Conservation (phyloP, 2,329 filamentous ascomycete species). For the Ascochyta lentis region DNA sequence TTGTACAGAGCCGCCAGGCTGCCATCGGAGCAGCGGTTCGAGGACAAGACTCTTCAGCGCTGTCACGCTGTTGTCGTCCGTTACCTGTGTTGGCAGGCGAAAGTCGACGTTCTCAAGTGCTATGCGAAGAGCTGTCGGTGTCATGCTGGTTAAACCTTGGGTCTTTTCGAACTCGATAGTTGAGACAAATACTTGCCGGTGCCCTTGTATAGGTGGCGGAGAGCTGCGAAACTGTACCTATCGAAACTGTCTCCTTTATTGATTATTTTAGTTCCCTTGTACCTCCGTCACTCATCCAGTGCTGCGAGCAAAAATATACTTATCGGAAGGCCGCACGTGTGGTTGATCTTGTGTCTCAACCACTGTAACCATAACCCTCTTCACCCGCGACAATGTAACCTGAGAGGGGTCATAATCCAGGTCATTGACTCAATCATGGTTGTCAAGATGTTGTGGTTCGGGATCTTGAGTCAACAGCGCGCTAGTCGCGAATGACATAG, state of each 20-base stretch:
- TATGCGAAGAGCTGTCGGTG: not conserved
- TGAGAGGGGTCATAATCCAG: no score
- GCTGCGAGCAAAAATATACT: not conserved
- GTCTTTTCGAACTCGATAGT: not conserved
- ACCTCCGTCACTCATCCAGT: not conserved
- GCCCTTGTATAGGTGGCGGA: not conserved
- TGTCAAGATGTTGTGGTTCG: not conserved
- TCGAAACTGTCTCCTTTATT: not conserved
- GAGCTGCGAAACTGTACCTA: not conserved
- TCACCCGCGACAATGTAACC: no score
- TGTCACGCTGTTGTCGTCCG: slow-evolving; percentile 1
- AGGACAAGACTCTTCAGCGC: not conserved
- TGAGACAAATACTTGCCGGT: not conserved
- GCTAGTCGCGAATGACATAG: slow-evolving; percentile 3
- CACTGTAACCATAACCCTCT: no score
- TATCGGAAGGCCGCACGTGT: not conserved
- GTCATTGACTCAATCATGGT: not conserved
- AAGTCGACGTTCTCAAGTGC: not conserved
- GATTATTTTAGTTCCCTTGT: not conserved
- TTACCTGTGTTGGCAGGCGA: not conserved
- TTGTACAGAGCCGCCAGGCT: not conserved
- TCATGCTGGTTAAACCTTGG: not conserved
- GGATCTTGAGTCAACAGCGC: not conserved
- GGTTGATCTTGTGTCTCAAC: not conserved
- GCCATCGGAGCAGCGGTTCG: not conserved